Percentiles rank a stretch among this genome's conserved stretches.
phyloP scores from a whole-genome alignment of 2,329 filamentous ascomycete species.

The Ramularia endophylla region DNA sequence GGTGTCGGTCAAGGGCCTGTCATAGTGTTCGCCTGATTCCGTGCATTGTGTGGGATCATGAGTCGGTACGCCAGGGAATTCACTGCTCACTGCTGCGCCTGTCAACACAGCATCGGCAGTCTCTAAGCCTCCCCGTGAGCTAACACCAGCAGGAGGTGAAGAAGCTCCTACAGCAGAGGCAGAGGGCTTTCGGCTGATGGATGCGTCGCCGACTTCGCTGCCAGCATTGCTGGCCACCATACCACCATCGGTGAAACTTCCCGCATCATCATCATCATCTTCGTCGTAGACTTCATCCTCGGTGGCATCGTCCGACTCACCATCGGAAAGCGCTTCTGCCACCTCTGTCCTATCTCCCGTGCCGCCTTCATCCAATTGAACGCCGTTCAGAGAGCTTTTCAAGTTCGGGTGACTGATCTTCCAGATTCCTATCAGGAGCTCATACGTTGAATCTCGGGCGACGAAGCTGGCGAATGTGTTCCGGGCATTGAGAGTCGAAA shows the following conservation, averaged over 20 bases:
- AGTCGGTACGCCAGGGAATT: conserved; percentile 78
- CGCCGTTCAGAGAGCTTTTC: conserved; percentile 85
- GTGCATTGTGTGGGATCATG: conserved; percentile 83
- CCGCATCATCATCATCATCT: conserved; percentile 63
- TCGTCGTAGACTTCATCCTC: conserved; percentile 76
- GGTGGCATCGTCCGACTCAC: conserved; percentile 55
- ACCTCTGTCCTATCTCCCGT: conserved; percentile 89
- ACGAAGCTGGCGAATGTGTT: conserved; percentile 96
- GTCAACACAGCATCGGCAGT: conserved; percentile 34
- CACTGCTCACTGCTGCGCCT: conserved; percentile 42
- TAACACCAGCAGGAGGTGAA: conserved; percentile 32
- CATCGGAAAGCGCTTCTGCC: conserved; percentile 53
- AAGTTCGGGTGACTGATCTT: conserved; percentile 91
- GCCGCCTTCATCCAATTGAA: conserved; percentile 68
- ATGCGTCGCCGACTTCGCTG: conserved; percentile 44
- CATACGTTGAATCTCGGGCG: conserved; percentile 91
- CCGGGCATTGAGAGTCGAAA: conserved; percentile 89
- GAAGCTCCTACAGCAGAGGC: conserved; percentile 9
- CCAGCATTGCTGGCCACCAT: conserved; percentile 44
- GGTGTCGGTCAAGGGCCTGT: conserved; percentile 80
- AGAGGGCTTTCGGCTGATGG: conserved; percentile 66
- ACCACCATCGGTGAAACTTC: conserved; percentile 55
- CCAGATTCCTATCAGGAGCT: conserved; percentile 97
- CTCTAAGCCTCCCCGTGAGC: conserved; percentile 26
- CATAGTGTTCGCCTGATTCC: conserved; percentile 72